These are phyloP conservation scores for Westerdykella aurantiaca DNA, from an alignment of 2,329 filamentous ascomycete species.

Conservation along the genomic window DNA sequence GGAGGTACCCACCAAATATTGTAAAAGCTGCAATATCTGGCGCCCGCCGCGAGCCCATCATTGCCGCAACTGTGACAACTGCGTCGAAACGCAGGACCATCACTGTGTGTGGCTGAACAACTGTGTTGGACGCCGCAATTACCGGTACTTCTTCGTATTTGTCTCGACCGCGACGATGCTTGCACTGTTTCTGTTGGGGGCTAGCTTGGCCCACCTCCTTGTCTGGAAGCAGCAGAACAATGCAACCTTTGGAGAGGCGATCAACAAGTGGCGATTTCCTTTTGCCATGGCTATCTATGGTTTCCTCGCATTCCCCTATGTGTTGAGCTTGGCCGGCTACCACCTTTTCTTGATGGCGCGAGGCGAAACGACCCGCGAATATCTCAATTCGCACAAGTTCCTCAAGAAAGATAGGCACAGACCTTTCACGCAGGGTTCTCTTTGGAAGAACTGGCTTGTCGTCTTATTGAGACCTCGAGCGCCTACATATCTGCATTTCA, in stretches of 20 bases:
- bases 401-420: slow-evolving; percentile 84
- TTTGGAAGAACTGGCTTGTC: slow-evolving; percentile 71
- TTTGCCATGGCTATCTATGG: slow-evolving; percentile 88
- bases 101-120: slow-evolving; percentile 99
- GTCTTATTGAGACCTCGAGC: slow-evolving; percentile 79
- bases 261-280: slow-evolving; percentile 66
- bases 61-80: slow-evolving; percentile 94
- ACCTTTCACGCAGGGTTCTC: slow-evolving; percentile 74
- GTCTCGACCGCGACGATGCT: slow-evolving; percentile 74
- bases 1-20: slow-evolving; percentile 98
- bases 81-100: slow-evolving; percentile 93
- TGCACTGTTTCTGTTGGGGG: slow-evolving; percentile 67
- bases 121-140: slow-evolving; percentile 93
- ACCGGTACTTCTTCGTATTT: slow-evolving; percentile 95
- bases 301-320: slow-evolving; percentile 69
- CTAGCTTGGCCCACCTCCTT: slow-evolving; percentile 74
- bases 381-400: slow-evolving; percentile 94
- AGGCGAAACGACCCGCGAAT: slow-evolving; percentile 93
- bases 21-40: slow-evolving; percentile 97
- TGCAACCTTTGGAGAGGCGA: slow-evolving; percentile 62
- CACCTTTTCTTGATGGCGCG: slow-evolving; percentile 86
- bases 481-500: slow-evolving; percentile 86
- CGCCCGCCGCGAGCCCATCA: slow-evolving; percentile 92
- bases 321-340: slow-evolving; percentile 75
- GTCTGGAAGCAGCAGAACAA: slow-evolving; percentile 60